Evolutionary conservation across 805 yeast species (phyloP).

Genomic region (Cyberlindnera mycetangii): DNA sequence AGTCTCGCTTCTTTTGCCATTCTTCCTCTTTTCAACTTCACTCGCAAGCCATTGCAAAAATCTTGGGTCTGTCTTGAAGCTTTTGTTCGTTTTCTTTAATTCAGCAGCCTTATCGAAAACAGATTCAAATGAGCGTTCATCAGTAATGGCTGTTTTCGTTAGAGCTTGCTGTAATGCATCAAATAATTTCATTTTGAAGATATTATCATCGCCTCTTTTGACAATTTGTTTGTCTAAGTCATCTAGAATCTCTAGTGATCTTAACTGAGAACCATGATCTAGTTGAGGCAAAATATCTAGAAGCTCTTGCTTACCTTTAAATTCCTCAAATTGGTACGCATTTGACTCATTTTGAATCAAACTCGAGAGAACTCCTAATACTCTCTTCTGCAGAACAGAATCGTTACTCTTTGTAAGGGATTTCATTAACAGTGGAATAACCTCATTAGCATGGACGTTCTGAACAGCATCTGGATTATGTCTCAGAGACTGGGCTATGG

Average conservation of each 20-base stretch:
- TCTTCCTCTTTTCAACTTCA: constrained; percentile 30
- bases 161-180: constrained; percentile 21
- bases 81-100: constrained; percentile 30
- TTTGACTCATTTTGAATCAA: constrained; percentile 38
- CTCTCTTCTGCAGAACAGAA: constrained; percentile 41
- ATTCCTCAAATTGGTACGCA: constrained; percentile 20
- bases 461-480: constrained; percentile 65
- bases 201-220: constrained; percentile 16
- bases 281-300: constrained; percentile 25
- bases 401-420: constrained; percentile 20
- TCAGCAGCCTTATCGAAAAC: constrained; percentile 39
- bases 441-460: constrained; percentile 29
- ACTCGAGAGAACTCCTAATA: constrained; percentile 51
- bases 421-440: constrained; percentile 11
- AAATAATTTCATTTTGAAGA: constrained; percentile 15
- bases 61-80: constrained; percentile 29
- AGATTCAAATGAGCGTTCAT: constrained; percentile 40
- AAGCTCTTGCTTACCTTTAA: constrained; percentile 25
- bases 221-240: constrained; percentile 32
- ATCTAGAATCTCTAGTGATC: constrained; percentile 45
- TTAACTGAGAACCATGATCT: constrained; percentile 30
- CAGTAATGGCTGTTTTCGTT: constrained; percentile 27
- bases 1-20: constrained; percentile 24
- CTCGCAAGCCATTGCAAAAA: constrained; percentile 65
- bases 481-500: constrained; percentile 65